Evolutionary conservation across 768 basidiomycete genomes (phyloP), one percentile per base, ranked within the genome.

Genomic region (Naematelia aurantialba): DNA sequence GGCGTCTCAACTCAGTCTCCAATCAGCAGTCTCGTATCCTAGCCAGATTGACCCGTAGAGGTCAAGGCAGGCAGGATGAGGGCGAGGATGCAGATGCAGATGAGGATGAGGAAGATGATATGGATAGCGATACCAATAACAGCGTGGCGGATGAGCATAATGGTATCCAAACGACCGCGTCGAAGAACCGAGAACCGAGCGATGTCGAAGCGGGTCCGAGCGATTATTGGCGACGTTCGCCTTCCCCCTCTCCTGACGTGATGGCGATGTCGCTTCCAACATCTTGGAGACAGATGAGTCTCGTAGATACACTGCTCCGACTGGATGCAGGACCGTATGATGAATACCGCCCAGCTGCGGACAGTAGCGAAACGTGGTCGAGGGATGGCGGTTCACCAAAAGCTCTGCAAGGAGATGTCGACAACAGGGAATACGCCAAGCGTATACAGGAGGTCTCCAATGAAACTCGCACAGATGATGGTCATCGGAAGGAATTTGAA

Each of bases 161-260:
- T 27, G 42, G 46, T 4, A 44, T 27, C 34, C 17, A 27, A 26
- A 39, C 34, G 8, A 8, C 34, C 17, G 8, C 34, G 17, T 39
- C 34, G 34, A 39, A n/a, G n/a, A n/a, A n/a, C n/a, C n/a, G n/a
- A n/a, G n/a, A n/a, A n/a, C n/a, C n/a, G n/a, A n/a, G n/a, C n/a
- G n/a, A n/a, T n/a, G n/a, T n/a, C n/a, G 47, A 60, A 30, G 60
- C 60, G 13, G 60, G 60, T 30, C 60, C 60, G 24, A 61, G 60
- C 51, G 60, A 61, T 59, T 67, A 65, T 29, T 72, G 62, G 59
- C 59, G 48, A 22, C n/a, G 58, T 11, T 29, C 42, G 4, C 39
- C 44, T 17, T 51, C 65, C 0, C 34, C 44, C 11, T 24, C 53
- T 31, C 29, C 53, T 30, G 2, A 39, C 3, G 30, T 31, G 5